Conservation (phyloP, 1,284 basidiomycete species). For the Rhodotorula sp. region DNA sequence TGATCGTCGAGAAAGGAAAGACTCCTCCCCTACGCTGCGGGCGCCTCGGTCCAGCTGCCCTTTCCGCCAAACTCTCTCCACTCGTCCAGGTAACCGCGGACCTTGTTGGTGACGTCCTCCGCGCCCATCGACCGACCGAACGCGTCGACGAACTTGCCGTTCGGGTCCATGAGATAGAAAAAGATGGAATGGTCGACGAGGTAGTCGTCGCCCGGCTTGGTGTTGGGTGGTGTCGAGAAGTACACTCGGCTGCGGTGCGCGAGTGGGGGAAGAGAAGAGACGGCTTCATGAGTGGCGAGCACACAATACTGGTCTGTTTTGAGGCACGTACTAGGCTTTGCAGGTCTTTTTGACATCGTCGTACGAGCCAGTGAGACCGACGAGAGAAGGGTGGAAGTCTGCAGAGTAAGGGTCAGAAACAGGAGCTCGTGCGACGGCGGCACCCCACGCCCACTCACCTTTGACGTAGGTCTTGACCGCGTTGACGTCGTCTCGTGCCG, state of each 20-base stretch:
- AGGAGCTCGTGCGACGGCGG: background rate
- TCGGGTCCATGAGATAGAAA: conserved; percentile 97
- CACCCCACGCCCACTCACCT: conserved; percentile 44
- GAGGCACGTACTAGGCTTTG: conserved; percentile 65
- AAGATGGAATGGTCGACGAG: conserved; percentile 75
- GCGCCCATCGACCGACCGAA: conserved; percentile 80
- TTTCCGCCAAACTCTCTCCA: conserved; percentile 49
- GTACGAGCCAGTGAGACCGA: conserved; percentile 85
- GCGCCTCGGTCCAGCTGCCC: conserved; percentile 31
- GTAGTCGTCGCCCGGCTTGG: conserved; percentile 75
- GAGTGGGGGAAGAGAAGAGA: background rate
- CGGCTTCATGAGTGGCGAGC: background rate
- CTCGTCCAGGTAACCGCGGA: conserved; percentile 55
- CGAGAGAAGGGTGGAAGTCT: conserved; percentile 88
- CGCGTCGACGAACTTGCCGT: conserved; percentile 92
- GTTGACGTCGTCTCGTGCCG: conserved; percentile 76
- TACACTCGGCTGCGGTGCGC: conserved; percentile 70
- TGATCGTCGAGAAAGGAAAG: no score
- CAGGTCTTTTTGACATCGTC: conserved; percentile 82
- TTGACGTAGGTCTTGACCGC: conserved; percentile 57
- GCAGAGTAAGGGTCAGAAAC: conserved; percentile 21
- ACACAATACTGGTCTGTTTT: background rate
- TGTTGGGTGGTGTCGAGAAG: conserved; percentile 90
- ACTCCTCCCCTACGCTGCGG: background rate
- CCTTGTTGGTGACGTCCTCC: conserved; percentile 64